Evolutionary conservation across 768 basidiomycete genomes (phyloP), one percentile per base, ranked within the genome.

Genomic region (Panellus pusillus): DNA sequence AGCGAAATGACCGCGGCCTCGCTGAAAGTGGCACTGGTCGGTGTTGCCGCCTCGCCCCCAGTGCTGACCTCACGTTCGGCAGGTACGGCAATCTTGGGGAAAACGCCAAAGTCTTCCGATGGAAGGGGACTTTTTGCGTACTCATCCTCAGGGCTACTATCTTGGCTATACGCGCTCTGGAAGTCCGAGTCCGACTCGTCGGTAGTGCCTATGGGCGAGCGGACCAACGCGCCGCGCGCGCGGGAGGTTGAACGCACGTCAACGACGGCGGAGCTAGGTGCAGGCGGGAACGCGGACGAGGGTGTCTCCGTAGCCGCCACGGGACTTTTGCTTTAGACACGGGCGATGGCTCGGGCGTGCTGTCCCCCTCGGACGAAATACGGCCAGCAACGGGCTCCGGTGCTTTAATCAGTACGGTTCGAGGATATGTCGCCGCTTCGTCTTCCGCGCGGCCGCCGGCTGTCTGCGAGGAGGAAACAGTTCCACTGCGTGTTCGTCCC

Each of bases 151-250:
- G 50, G 51, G 40, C 51, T 60, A 48, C 52, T 54, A 9, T 47
- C 52, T 29, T 61, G 54, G 44, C 59, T 61, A 68, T 88, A 91
- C 31, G 91, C 91, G 58, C 90, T 92, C 70, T 91, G 89, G 68
- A 92, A 93, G 63, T 93, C 91, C 24, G 86, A 87, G 62, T 91
- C 89, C 18, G 88, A 89, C 61, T 89, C 89, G 54, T 90, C 88
- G 8, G 86, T 82, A 29, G 78, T 70, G 24, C 69, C 72, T 1
- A 49, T 29, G 3, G 53, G 58, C 35, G 58, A 60, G 9, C 53
- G 57, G 14, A 44, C 50, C 13, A 18, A 24, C 7, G 35, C 44
- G 29, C 44, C 17, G 2, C 55, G 55, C 1, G 45, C 29, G 31
- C 58, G 58, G 9, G 57, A 54, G 14, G 39, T 1, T 1, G 57